Evolutionary conservation across 371 early-diverging fungal species (phyloP).

Genomic region (Dentiscutata heterogama): DNA sequence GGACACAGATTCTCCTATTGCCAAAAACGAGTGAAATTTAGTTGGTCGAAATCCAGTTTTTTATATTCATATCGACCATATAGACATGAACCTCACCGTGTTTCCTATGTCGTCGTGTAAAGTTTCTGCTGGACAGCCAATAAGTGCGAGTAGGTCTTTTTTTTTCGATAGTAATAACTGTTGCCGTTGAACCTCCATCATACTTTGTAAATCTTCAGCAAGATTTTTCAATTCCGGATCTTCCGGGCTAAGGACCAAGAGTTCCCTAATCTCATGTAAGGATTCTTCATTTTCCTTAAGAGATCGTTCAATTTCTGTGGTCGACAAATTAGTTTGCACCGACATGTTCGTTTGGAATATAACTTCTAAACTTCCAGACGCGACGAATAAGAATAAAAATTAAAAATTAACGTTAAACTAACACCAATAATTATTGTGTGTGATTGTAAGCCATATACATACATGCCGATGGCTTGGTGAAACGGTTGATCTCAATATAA

Average conservation of each 20-base stretch:
- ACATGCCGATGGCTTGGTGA: too few species aligned
- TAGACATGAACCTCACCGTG: not conserved
- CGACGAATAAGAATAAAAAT: too few species aligned
- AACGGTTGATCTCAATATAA: not conserved
- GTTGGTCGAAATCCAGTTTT: not conserved
- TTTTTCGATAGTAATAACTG: slow-evolving; percentile 31
- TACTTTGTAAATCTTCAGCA: slow-evolving; percentile 3
- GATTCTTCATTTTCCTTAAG: slow-evolving; percentile 24
- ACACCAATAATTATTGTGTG: too few species aligned
- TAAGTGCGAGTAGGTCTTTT: not conserved
- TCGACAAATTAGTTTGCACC: not conserved
- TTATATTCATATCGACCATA: not conserved
- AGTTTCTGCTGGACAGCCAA: slow-evolving; percentile 3
- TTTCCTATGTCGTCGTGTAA: not conserved
- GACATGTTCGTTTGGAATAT: not conserved
- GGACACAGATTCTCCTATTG: not conserved
- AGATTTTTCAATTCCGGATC: slow-evolving; percentile 14
- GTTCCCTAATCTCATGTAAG: slow-evolving; percentile 7
- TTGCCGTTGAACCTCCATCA: slow-evolving; percentile 7
- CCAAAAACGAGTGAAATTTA: not conserved
- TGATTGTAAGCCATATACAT: too few species aligned
- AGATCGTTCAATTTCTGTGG: not conserved
- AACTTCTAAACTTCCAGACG: not conserved
- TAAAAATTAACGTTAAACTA: too few species aligned
- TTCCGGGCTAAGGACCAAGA: slow-evolving; percentile 24